These are phyloP conservation scores for Ustilago tritici DNA, from an alignment of 1,284 basidiomycete species.

Conservation along the genomic window DNA sequence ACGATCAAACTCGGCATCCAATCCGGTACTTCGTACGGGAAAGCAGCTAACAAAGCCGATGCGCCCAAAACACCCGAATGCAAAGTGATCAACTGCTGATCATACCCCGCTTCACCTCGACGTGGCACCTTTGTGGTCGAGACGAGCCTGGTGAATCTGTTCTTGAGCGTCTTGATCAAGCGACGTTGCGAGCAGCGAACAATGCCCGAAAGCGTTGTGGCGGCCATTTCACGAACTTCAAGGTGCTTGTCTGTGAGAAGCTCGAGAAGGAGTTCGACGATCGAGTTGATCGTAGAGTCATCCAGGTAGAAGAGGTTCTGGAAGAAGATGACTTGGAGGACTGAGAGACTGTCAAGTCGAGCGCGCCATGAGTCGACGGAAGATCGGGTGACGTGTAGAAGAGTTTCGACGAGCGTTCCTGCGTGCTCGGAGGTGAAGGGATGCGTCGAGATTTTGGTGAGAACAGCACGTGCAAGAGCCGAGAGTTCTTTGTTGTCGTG, in stretches of 20 bases:
- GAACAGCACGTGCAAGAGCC: conserved; percentile 52
- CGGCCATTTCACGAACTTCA: conserved; percentile 68
- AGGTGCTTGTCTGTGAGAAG: conserved; percentile 63
- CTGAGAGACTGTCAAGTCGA: conserved; percentile 62
- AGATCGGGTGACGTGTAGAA: conserved; percentile 55
- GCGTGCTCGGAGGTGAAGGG: conserved; percentile 54
- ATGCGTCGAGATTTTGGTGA: conserved; percentile 62
- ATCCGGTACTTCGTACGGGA: conserved; percentile 84
- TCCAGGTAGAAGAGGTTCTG: conserved; percentile 66
- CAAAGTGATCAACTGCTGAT: conserved; percentile 79
- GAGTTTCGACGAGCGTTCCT: conserved; percentile 46
- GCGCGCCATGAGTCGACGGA: conserved; percentile 65
- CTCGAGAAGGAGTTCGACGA: conserved; percentile 60
- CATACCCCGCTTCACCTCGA: conserved; percentile 76
- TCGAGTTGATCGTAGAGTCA: conserved; percentile 38
- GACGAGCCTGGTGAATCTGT: conserved; percentile 56
- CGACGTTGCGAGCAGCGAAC: conserved; percentile 91
- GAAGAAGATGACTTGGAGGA: conserved; percentile 68
- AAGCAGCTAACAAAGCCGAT: conserved; percentile 82
- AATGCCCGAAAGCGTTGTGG: conserved; percentile 82
- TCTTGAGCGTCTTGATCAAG: conserved; percentile 80
- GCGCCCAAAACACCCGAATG: conserved; percentile 91
- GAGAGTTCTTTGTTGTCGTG: conserved; percentile 67
- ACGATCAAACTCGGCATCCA: conserved; percentile 83
- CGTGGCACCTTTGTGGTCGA: conserved; percentile 73